These are phyloP conservation scores for Lyophyllum atratum DNA, from an alignment of 768 basidiomycete species.

Conservation along the genomic window DNA sequence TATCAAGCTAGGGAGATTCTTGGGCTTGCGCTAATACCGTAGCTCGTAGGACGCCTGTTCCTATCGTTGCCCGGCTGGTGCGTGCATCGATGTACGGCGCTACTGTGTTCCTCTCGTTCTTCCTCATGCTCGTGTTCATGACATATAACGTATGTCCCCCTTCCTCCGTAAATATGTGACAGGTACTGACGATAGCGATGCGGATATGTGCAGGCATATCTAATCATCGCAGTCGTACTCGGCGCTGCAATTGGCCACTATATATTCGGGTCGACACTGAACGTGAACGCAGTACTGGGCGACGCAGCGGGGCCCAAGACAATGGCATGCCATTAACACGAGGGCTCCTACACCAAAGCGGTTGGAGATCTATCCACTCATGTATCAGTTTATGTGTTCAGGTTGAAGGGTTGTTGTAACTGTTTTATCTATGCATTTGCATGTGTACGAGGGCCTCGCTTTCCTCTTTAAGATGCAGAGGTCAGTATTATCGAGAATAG, in stretches of 20 bases:
- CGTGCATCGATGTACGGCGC: conserved; percentile 75
- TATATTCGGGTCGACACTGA: conserved; percentile 67
- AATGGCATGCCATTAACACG: conserved; percentile 73
- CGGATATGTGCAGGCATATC: conserved; percentile 65
- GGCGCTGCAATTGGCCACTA: conserved; percentile 87
- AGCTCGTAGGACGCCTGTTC: conserved; percentile 47
- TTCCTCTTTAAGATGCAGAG: too few relatives aligned
- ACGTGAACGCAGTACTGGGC: conserved; percentile 57
- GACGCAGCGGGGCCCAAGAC: conserved; percentile 54
- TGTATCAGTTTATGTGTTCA: not conserved
- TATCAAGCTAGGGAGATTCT: not conserved
- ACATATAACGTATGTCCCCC: conserved; percentile 75
- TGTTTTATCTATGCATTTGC: not conserved
- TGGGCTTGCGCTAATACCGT: not conserved
- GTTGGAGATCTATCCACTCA: not conserved
- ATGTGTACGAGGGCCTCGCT: not conserved
- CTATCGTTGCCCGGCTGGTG: conserved; percentile 48
- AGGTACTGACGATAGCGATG: not conserved
- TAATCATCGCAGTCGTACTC: conserved; percentile 77
- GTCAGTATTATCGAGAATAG: too few relatives aligned
- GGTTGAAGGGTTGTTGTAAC: not conserved
- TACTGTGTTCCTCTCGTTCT: conserved; percentile 79
- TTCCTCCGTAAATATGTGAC: not conserved
- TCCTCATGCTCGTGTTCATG: conserved; percentile 96
- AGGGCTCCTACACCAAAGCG: not conserved